Evolutionary conservation across 2,329 filamentous ascomycete species (phyloP).

Genomic region (Cladosporium sp.): DNA sequence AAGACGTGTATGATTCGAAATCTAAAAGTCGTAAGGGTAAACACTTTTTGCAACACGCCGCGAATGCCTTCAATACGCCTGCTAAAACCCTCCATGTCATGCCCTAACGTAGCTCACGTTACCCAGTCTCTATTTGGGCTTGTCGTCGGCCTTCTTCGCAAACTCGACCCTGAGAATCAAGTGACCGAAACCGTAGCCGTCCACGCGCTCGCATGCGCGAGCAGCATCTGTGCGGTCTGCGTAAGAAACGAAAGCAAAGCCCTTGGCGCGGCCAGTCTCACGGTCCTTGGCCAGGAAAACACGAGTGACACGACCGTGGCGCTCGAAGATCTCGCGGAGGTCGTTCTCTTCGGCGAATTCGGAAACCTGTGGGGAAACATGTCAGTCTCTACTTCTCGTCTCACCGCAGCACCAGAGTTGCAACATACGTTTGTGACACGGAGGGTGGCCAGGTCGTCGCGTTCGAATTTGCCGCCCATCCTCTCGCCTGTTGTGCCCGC

Average conservation of each 20-base stretch:
- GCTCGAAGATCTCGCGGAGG: constrained; percentile 95
- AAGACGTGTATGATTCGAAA: constrained; percentile 17
- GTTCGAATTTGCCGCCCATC: constrained; percentile 92
- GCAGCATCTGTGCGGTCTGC: constrained; percentile 86
- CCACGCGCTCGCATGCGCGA: constrained; percentile 95
- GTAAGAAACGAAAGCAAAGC: constrained; percentile 98
- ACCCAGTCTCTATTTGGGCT: constrained; percentile 13
- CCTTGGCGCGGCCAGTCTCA: constrained; percentile 94
- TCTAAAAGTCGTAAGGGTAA: constrained; percentile 16
- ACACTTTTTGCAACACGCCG: constrained; percentile 8
- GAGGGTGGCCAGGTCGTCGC: constrained; percentile 93
- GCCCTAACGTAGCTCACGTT: constrained; percentile 6
- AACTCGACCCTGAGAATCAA: constrained; percentile 85
- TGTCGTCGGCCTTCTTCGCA: constrained; percentile 60
- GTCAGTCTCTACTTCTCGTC: constrained; percentile 30
- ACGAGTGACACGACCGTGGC: constrained; percentile 92
- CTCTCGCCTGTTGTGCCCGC: constrained; percentile 70
- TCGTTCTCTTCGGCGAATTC: constrained; percentile 97
- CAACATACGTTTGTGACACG: constrained; percentile 91
- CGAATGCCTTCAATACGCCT: constrained; percentile 13
- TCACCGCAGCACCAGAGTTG: background rate
- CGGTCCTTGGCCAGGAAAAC: constrained; percentile 98
- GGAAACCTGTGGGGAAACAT: constrained; percentile 64
- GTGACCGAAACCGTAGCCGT: constrained; percentile 88
- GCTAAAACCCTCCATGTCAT: constrained; percentile 15